Evolutionary conservation across 1,284 basidiomycete species (phyloP), one percentile per base, ranked within the genome.

Genomic region (Ustilago tritici): DNA sequence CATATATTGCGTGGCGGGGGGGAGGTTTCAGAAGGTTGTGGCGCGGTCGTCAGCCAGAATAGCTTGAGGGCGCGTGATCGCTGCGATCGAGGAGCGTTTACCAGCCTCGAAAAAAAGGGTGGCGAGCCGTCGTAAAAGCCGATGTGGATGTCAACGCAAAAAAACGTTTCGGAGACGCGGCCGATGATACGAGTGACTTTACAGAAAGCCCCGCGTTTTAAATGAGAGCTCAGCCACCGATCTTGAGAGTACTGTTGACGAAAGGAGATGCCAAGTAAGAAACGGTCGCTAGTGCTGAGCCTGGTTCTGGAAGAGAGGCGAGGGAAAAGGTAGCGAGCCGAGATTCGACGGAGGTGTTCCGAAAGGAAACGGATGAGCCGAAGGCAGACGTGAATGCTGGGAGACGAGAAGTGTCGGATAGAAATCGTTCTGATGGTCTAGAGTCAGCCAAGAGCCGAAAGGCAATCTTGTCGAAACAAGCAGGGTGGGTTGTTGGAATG

Each of bases 1-100:
- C 67, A 64, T 70, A 40, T 56, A 64, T 23, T n/a, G 56, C 31
- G 19, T 34, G 4, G 28, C 7, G 34, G 8, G 14, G 8, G 14
- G 15, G 56, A n/a, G 23, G 23, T 28, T n/a, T 15, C 3, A 12
- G 15, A 57, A 32, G 15, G 28, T n/a, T 15, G 28, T 32, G 28
- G 38, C 15, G 43, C 43, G 43, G 43, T 19, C n/a, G 43, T 46
- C 43, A 46, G 43, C 43, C 19, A 15, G 40, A 8, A 19, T 11
- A 46, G 43, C n/a, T 46, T 17, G 43, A 46, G 43, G 43, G 43
- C 43, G 43, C n/a, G 17, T 46, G 19, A 7, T 46, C 14, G 43
- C 43, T 46, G 17, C 7, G 43, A 17, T 49, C 32, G 43, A 49
- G 43, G 46, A 59, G 41, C 56, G 56, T 32, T 28, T 28, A 47